phyloP scores from a whole-genome alignment of 176 grass and related monocot genomes.

The Aegilops sharonensis region DNA sequence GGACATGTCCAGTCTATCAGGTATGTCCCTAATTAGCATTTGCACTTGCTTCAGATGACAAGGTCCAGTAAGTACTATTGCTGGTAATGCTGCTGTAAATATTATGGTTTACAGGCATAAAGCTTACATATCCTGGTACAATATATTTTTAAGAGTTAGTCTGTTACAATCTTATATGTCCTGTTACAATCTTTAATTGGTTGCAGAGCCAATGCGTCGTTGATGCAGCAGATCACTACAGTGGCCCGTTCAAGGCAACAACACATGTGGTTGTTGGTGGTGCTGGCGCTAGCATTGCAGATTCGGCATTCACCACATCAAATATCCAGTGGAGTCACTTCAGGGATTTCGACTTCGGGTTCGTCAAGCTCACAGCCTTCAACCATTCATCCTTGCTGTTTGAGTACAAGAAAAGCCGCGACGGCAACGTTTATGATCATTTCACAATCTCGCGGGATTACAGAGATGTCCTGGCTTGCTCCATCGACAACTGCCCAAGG shows the following conservation, averaged over 20 bases:
- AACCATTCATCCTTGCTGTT: slow-evolving; percentile 19
- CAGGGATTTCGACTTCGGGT: slow-evolving; percentile 41
- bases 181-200: background rate
- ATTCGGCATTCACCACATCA: slow-evolving; percentile 37
- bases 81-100: background rate
- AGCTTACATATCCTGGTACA: too few species aligned
- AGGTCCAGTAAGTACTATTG: background rate
- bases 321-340: slow-evolving; percentile 57
- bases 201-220: slow-evolving; percentile 52
- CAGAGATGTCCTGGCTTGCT: slow-evolving; percentile 52
- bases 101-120: too few species aligned
- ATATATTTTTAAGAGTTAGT: too few species aligned
- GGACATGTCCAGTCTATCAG: slow-evolving; percentile 75
- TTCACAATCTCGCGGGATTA: slow-evolving; percentile 76
- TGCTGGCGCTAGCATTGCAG: slow-evolving; percentile 40
- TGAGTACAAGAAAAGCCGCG: slow-evolving; percentile 26
- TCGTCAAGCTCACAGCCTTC: slow-evolving; percentile 32
- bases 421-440: slow-evolving; percentile 61
- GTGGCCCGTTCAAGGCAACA: slow-evolving; percentile 55
- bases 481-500: slow-evolving; percentile 54
- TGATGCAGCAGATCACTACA: slow-evolving; percentile 48
- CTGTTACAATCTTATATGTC: background rate
- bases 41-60: background rate
- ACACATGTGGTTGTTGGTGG: slow-evolving; percentile 74
- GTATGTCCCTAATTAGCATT: slow-evolving; percentile 24